Evolutionary conservation across 2,329 filamentous ascomycete genomes (phyloP), one percentile per base, ranked within the genome.

Genomic region (Aschersonia sp.): DNA sequence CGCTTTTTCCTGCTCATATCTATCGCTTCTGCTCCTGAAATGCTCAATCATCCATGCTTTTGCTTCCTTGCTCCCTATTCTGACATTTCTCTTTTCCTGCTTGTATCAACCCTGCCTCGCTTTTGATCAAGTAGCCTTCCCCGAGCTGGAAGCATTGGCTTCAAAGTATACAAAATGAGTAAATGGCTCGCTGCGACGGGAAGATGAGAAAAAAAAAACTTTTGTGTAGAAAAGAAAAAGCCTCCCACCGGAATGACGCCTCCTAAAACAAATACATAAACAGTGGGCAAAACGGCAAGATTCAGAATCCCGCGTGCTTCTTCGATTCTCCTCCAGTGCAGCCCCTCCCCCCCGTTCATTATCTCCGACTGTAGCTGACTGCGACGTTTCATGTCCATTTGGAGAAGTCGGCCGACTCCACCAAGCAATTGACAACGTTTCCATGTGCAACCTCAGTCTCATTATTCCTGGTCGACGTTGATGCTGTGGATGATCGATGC

Each of bases 401-500:
- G 11, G 65, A 65, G 47, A 65, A 67, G 49, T 66, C 65, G 12
- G 65, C 61, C 42, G 63, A 64, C 44, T 66, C 64, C 10, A 63
- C 55, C 30, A 63, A 52, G 4, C 59, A 56, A 48, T 63, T 62
- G 2, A 55, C 49, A 7, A 55, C 56, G 35, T 56, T 61, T 10
- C 49, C 31, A n/a, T 59, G 54, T 4, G 58, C 64, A 30, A 69
- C 60, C 56, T 81, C 77, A 1, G 74, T 74, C 48, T 76, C 74
- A 47, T 73, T 73, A 5, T 73, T 73, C 9, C 72, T 71, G 2
- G 70, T 69, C 8, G 69, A 71, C 32, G 70, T 73, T n/a, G 66
- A 69, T 5, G 79, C 60, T 52, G 74, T 67, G n/a, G 74, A 79
- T 5, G 74, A 77, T 41, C 77, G 69, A 49, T 81, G 76, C 46